A percentile compares a stretch with the other conserved stretches of the same genome.
These are phyloP conservation scores for Plasmodium fragile DNA, from an alignment of 169 alveolate genomes.

Conservation along the genomic window DNA sequence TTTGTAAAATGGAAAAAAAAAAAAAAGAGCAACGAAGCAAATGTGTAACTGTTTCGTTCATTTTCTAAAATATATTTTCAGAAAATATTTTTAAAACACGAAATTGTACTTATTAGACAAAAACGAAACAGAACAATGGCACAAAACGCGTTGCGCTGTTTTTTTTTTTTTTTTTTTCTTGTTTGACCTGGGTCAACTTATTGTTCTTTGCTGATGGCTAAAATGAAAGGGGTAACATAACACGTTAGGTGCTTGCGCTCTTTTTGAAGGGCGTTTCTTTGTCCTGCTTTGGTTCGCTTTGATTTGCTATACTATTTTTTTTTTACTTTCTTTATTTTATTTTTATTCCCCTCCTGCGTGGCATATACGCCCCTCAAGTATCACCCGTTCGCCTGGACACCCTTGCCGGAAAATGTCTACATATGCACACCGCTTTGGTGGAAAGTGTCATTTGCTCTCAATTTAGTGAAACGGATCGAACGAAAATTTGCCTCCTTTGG, in stretches of 20 bases:
- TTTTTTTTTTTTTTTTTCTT: conserved; percentile 5
- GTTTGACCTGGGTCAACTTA: not conserved
- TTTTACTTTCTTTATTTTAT: not conserved
- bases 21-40: not conserved
- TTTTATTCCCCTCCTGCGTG: not conserved
- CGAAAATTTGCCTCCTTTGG: not conserved
- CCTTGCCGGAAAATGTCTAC: not conserved
- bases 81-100: not conserved
- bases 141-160: not conserved
- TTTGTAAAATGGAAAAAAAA: not conserved
- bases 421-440: not conserved
- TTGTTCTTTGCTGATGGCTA: conserved; percentile 3
- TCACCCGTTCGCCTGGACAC: not conserved
- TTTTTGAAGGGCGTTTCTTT: not conserved
- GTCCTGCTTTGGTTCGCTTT: not conserved
- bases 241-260: not conserved
- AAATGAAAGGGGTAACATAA: not conserved
- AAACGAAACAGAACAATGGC: not conserved
- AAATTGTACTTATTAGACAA: not conserved
- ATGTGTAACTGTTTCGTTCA: not conserved
- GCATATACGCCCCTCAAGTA: not conserved
- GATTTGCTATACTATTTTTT: not conserved
- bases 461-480: not conserved
- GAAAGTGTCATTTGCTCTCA: not conserved
- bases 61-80: not conserved